These are phyloP conservation scores for Selaginella tamariscina DNA, from an alignment of 75 land plant species.

Conservation along the genomic window DNA sequence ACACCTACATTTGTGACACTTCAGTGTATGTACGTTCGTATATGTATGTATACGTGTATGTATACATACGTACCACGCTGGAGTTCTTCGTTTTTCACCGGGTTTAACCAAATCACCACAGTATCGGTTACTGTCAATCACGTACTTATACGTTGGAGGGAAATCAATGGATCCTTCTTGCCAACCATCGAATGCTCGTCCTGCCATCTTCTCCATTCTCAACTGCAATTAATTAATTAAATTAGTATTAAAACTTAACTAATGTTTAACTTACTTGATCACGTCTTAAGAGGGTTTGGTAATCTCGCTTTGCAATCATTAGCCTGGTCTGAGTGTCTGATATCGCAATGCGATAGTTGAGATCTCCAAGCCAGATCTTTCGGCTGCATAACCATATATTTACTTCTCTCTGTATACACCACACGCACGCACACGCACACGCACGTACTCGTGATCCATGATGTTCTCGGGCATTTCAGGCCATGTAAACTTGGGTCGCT, in stretches of 20 bases:
- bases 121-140: not conserved
- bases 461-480: conserved; percentile 37
- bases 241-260: not conserved
- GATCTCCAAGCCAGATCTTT: conserved; percentile 74
- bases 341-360: conserved; percentile 61
- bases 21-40: not conserved
- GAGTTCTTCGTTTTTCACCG: not conserved
- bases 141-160: conserved; percentile 4
- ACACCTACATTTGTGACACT: conserved; percentile 1
- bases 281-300: conserved; percentile 45
- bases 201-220: conserved; percentile 7
- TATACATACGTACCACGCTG: conserved; percentile 6
- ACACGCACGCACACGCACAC: not conserved
- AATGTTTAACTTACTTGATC: conserved; percentile 45
- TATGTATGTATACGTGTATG: not conserved
- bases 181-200: conserved; percentile 2
- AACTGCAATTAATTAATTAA: not conserved
- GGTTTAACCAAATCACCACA: not conserved
- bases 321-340: conserved; percentile 24
- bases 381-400: conserved; percentile 30
- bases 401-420: not conserved
- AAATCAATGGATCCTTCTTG: conserved; percentile 4
- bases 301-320: conserved; percentile 37
- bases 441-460: conserved; percentile 62
- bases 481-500: conserved; percentile 18